phyloP scores from a whole-genome alignment of 805 yeast genomes.

The Torulaspora delbrueckii region DNA sequence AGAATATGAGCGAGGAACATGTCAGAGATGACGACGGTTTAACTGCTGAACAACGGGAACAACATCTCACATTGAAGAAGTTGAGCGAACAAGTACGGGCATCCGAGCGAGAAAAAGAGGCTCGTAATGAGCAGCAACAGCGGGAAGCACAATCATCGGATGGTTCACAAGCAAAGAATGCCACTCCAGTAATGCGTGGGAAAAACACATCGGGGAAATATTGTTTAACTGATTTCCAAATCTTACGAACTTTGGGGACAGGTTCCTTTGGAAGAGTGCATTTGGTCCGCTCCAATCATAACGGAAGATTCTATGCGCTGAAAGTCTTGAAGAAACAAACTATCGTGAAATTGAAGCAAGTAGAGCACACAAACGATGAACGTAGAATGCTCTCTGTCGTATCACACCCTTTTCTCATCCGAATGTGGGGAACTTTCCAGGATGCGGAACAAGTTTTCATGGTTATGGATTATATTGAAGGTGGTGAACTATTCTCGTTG shows the following conservation, averaged over 20 bases:
- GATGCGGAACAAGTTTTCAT: slow-evolving; percentile 78
- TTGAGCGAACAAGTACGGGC: slow-evolving; percentile 8
- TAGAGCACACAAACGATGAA: slow-evolving; percentile 94
- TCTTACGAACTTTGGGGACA: slow-evolving; percentile 85
- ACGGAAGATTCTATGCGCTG: slow-evolving; percentile 89
- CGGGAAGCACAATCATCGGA: slow-evolving; percentile 1
- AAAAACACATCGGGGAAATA: slow-evolving; percentile 58
- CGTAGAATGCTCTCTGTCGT: slow-evolving; percentile 81
- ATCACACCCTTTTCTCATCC: slow-evolving; percentile 82
- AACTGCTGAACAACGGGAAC: neutral
- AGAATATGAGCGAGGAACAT: neutral
- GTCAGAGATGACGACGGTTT: neutral
- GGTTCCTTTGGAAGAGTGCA: slow-evolving; percentile 96
- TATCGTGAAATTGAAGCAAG: slow-evolving; percentile 88
- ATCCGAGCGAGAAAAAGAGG: slow-evolving; percentile 5
- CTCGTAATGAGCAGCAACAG: slow-evolving; percentile 2
- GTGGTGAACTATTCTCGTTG: slow-evolving; percentile 86
- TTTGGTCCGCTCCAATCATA: slow-evolving; percentile 79
- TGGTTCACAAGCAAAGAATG: slow-evolving; percentile 5
- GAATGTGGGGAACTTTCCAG: slow-evolving; percentile 97
- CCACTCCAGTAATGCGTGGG: slow-evolving; percentile 11
- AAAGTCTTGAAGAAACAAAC: slow-evolving; percentile 83
- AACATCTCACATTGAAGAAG: slow-evolving; percentile 6
- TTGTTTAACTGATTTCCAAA: slow-evolving; percentile 70
- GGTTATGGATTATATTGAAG: slow-evolving; percentile 97